These are phyloP conservation scores for Isatis lusitanica DNA, from an alignment of 441 rosid genomes.

Conservation along the genomic window DNA sequence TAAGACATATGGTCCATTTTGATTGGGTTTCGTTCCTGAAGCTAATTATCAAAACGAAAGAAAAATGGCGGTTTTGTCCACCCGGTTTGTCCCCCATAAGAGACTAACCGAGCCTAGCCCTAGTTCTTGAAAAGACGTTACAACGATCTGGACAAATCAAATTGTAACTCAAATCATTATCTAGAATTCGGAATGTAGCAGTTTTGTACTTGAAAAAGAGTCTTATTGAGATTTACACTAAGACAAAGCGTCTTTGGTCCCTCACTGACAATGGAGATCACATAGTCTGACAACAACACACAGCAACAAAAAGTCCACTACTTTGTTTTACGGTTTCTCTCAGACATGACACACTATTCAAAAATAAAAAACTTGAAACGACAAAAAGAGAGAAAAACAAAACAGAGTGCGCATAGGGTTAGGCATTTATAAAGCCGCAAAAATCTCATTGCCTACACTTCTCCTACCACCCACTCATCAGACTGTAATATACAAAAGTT, in stretches of 20 bases:
- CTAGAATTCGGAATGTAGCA: background rate
- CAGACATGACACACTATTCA: conserved; percentile 24
- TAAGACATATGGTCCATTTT: background rate
- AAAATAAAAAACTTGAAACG: conserved; percentile 4
- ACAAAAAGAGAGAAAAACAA: conserved; percentile 12
- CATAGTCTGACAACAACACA: conserved; percentile 34
- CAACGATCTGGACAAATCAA: background rate
- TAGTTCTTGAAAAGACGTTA: background rate
- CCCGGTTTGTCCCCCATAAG: background rate
- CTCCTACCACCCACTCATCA: conserved; percentile 9
- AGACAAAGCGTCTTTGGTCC: conserved; percentile 32
- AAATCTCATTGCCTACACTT: conserved; percentile 13
- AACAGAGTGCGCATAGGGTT: conserved; percentile 24
- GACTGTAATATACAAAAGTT: background rate
- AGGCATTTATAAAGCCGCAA: conserved; percentile 30
- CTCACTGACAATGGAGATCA: conserved; percentile 38
- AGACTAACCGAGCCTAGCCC: background rate
- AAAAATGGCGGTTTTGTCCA: background rate
- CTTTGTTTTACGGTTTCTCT: conserved; percentile 18
- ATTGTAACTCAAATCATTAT: background rate
- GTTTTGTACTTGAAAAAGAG: background rate
- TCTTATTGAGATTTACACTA: background rate
- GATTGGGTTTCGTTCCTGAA: background rate
- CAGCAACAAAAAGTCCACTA: conserved; percentile 35
- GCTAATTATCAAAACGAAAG: background rate